Evolutionary conservation across 805 yeast species (phyloP).

Genomic region (Candida morakotiae): DNA sequence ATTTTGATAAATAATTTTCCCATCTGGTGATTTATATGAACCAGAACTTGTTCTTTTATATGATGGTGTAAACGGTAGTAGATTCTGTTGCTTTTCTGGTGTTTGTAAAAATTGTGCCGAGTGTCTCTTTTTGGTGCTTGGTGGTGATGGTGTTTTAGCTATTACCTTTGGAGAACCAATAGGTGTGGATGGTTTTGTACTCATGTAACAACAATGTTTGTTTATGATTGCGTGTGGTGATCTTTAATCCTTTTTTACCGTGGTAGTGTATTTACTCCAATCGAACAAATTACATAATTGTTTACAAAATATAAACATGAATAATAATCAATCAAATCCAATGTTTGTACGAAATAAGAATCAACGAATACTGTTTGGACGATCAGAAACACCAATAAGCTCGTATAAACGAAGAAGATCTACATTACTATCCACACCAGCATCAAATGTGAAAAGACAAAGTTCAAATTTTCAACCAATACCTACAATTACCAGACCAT

Average conservation of each 20-base stretch:
- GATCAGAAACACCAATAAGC: background rate
- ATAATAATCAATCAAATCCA: background rate
- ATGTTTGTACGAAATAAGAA: background rate
- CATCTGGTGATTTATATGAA: slow-evolving; percentile 31
- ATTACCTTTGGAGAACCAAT: slow-evolving; percentile 29
- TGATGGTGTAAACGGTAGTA: slow-evolving; percentile 37
- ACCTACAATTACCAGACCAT: slow-evolving; percentile 3
- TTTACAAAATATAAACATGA: background rate
- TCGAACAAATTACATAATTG: background rate
- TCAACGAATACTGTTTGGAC: slow-evolving; percentile 3
- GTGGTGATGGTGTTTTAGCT: slow-evolving; percentile 28
- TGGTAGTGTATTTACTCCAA: background rate
- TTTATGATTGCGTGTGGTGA: background rate
- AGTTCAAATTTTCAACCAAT: slow-evolving; percentile 9
- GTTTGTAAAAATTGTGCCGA: slow-evolving; percentile 29
- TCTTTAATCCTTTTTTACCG: background rate
- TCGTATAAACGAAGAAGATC: slow-evolving; percentile 20
- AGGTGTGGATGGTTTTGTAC: slow-evolving; percentile 31
- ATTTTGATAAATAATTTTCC: slow-evolving; percentile 19
- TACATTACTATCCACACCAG: slow-evolving; percentile 27
- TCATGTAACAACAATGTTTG: slow-evolving; percentile 9
- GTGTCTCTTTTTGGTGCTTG: slow-evolving; percentile 15
- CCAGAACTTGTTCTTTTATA: slow-evolving; percentile 31
- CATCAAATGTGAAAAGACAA: slow-evolving; percentile 23
- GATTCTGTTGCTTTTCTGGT: slow-evolving; percentile 26